phyloP scores from a whole-genome alignment of 1,284 basidiomycete genomes.

The Ustilago loliicola region DNA sequence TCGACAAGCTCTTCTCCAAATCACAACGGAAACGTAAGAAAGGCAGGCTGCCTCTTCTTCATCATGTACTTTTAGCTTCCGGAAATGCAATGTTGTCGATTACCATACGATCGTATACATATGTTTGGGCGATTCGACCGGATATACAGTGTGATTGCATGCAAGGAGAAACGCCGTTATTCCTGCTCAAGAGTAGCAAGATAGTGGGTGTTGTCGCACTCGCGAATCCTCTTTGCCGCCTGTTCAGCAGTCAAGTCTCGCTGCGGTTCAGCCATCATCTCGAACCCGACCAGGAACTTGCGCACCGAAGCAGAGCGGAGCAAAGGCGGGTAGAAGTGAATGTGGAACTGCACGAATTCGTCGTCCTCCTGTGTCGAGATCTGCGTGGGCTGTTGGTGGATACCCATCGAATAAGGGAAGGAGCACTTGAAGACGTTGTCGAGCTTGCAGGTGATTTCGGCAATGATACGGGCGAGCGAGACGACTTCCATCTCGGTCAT shows the following conservation, averaged over 20 bases:
- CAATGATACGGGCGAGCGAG: conserved; percentile 72
- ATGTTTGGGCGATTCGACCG: background rate
- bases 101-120: background rate
- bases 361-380: conserved; percentile 71
- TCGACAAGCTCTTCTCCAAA: conserved; percentile 16
- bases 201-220: conserved; percentile 56
- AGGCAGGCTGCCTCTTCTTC: background rate
- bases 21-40: conserved; percentile 4
- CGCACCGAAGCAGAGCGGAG: conserved; percentile 84
- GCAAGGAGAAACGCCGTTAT: background rate
- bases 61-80: background rate
- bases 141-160: background rate
- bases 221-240: conserved; percentile 80
- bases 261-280: conserved; percentile 91
- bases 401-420: conserved; percentile 97
- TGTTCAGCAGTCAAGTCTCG: conserved; percentile 91
- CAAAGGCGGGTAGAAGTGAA: conserved; percentile 90
- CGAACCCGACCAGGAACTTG: conserved; percentile 94
- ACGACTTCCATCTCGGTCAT: conserved; percentile 50
- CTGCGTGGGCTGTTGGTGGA: conserved; percentile 79
- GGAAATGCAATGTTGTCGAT: conserved; percentile 1
- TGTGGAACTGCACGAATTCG: conserved; percentile 80
- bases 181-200: conserved; percentile 34
- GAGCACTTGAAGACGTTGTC: conserved; percentile 75
- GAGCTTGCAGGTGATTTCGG: conserved; percentile 62